A percentile compares a stretch with the other conserved stretches of the same genome.
These are phyloP conservation scores for Amphirosellinia nigrospora DNA, from an alignment of 495 filamentous ascomycete genomes.

Conservation along the genomic window DNA sequence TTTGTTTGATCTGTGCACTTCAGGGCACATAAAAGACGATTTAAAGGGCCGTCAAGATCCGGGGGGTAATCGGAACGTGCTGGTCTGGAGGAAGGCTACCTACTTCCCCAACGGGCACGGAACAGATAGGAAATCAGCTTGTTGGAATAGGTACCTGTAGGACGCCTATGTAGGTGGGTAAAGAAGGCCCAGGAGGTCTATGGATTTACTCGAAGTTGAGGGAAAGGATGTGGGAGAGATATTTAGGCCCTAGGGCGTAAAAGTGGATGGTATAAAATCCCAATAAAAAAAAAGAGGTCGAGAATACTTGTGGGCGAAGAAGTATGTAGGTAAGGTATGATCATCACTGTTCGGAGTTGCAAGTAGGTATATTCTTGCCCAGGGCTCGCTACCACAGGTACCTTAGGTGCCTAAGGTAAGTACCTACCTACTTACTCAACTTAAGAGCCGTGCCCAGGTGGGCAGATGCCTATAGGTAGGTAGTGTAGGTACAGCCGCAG, in stretches of 20 bases:
- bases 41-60: neutral
- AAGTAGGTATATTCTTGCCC: constrained; percentile 3
- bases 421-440: neutral
- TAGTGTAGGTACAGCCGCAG: neutral
- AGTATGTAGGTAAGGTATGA: neutral
- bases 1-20: neutral
- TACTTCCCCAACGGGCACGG: constrained; percentile 23
- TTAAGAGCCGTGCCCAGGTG: neutral
- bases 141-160: constrained; percentile 1
- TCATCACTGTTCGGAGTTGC: too few relatives aligned
- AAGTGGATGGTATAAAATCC: constrained; percentile 7
- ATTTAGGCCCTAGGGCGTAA: constrained; percentile 18
- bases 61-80: constrained; percentile 18
- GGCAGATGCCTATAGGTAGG: neutral
- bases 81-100: constrained; percentile 6
- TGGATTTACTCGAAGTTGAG: neutral
- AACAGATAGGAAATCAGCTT: neutral
- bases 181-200: neutral
- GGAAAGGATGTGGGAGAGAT: constrained; percentile 23
- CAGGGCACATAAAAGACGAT: neutral
- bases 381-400: neutral
- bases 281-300: constrained; percentile 11
- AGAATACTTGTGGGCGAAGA: constrained; percentile 16
- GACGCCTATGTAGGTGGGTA: neutral
- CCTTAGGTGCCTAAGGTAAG: neutral